Conservation (phyloP, 768 basidiomycete species). For the Ramaria sp. region DNA sequence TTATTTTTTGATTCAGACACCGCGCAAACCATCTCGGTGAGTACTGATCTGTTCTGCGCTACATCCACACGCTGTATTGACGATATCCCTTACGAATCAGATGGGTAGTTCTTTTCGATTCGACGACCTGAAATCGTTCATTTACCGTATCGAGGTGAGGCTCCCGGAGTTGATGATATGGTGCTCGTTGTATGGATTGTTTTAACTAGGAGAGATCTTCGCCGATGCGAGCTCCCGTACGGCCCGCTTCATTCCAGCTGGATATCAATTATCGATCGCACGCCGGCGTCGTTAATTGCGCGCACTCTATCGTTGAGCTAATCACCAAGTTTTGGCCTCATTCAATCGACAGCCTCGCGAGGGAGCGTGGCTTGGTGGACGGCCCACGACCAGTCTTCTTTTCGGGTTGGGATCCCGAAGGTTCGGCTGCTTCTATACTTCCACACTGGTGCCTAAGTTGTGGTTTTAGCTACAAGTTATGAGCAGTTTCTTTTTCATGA, state of each 20-base stretch:
- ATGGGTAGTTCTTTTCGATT: conserved; percentile 61
- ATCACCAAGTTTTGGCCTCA: conserved; percentile 53
- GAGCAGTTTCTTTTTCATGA: conserved; percentile 49
- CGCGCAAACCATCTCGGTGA: conserved; percentile 61
- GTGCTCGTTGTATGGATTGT: background rate
- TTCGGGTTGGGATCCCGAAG: conserved; percentile 27
- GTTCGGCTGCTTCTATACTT: background rate
- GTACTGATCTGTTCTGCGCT: background rate
- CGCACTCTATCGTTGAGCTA: conserved; percentile 52
- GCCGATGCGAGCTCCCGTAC: background rate
- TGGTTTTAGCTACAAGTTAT: conserved; percentile 18
- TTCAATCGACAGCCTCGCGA: conserved; percentile 47
- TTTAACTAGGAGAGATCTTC: background rate
- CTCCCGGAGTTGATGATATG: background rate
- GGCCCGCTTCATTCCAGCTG: conserved; percentile 40
- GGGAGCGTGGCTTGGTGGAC: conserved; percentile 44
- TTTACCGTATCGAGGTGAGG: conserved; percentile 50
- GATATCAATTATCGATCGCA: conserved; percentile 61
- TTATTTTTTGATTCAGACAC: conserved; percentile 36
- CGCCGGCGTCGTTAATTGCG: conserved; percentile 64
- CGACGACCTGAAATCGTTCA: conserved; percentile 57
- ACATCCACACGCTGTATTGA: background rate
- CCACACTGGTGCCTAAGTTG: background rate
- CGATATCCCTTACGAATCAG: background rate
- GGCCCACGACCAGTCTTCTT: conserved; percentile 52